Percentiles rank a stretch among this genome's conserved stretches.
Conservation (phyloP, 1,284 basidiomycete genomes). For the Tranzscheliella williamsii region DNA sequence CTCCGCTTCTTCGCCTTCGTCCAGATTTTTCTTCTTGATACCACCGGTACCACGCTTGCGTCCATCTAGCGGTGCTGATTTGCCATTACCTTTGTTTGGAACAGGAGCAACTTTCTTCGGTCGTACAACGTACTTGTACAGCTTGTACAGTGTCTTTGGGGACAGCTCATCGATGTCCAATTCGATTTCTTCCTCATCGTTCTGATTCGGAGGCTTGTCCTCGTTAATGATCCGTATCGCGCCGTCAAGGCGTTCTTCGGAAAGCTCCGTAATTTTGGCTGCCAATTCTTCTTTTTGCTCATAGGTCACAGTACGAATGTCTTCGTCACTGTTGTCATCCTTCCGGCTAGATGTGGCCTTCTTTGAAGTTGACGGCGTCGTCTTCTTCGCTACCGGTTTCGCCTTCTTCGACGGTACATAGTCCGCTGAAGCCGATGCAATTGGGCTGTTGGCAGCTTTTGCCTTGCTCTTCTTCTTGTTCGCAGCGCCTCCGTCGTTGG, state of each 20-base stretch:
- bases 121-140: slow-evolving; percentile 60
- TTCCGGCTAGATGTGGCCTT: slow-evolving; percentile 35
- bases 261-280: slow-evolving; percentile 58
- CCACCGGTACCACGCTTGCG: slow-evolving; percentile 59
- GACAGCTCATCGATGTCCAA: slow-evolving; percentile 60
- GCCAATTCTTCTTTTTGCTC: slow-evolving; percentile 61
- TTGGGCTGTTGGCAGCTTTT: slow-evolving; percentile 23
- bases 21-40: slow-evolving; percentile 59
- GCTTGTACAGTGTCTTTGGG: slow-evolving; percentile 58
- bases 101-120: slow-evolving; percentile 49
- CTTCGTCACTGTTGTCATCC: slow-evolving; percentile 46
- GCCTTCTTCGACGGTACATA: slow-evolving; percentile 43
- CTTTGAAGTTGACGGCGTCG: slow-evolving; percentile 21
- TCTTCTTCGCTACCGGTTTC: slow-evolving; percentile 47
- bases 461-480: slow-evolving; percentile 37
- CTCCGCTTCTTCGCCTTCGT: slow-evolving; percentile 58
- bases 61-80: slow-evolving; percentile 51
- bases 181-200: slow-evolving; percentile 60
- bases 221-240: slow-evolving; percentile 60
- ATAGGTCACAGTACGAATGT: slow-evolving; percentile 57
- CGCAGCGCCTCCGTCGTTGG: slow-evolving; percentile 22
- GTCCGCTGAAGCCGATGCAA: slow-evolving; percentile 13
- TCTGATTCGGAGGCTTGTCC: slow-evolving; percentile 56
- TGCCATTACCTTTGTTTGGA: slow-evolving; percentile 30
- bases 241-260: slow-evolving; percentile 58